Evolutionary conservation across 441 rosid genomes (phyloP), one percentile per base, ranked within the genome.

Genomic region (Brassica balearica): DNA sequence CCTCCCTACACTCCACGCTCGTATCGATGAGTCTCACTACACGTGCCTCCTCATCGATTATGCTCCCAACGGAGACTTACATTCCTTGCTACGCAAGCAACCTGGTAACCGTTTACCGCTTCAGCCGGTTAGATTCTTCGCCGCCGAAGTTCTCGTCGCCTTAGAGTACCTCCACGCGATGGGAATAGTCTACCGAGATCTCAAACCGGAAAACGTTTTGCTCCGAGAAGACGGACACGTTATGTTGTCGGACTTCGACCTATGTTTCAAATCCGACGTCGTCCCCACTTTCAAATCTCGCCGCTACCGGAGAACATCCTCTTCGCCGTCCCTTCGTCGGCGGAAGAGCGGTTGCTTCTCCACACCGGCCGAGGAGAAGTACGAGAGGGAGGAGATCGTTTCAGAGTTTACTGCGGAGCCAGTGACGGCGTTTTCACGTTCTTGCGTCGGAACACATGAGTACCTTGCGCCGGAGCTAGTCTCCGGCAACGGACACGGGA

Each of bases 101-200:
- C 89, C 92, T n/a, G 58, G 82, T 6, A 81, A 83, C 71, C 79
- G 92, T 27, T 78, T 90, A 14, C 78, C 90, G 6, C 46, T 86
- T 75, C 76, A 83, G 46, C 77, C 88, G 4, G 90, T 86, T 36
- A 77, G 86, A 2, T 90, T 90, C 84, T 90, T 87, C 73, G 88
- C 88, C 2, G 91, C 94, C 1, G 92, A 90, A 77, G 88, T 87
- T 11, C 85, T 90, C 71, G 88, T 90, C n/a, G 91, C 92, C n/a
- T 76, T 90, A 65, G 94, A 90, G 70, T 90, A 90, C 64, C 87
- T 90, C 5, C 94, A 90, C 81, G 89, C 92, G 4, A 85, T 87
- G 56, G 94, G 94, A 17, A 81, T 90, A 15, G 86, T 90, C 1
- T 90, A 90, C 85, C 80, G 93, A 6, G 93, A 89, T 75, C 90